These are phyloP conservation scores for Coprinopsis strossmayeri DNA, from an alignment of 768 basidiomycete genomes.

Conservation along the genomic window DNA sequence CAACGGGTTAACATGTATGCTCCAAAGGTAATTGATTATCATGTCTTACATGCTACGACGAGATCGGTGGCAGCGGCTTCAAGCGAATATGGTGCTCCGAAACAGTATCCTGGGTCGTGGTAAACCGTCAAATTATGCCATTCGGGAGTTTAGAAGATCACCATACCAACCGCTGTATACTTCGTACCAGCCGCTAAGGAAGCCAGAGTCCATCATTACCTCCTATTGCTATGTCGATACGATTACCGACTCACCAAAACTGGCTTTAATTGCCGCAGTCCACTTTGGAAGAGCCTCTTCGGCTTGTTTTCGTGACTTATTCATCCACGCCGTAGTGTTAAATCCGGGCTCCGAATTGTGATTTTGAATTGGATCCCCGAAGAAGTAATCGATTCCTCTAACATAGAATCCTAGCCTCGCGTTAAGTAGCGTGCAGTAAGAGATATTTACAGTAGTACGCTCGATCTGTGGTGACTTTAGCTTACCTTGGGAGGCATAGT, in stretches of 20 bases:
- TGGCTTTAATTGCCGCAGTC: slow-evolving; percentile 35
- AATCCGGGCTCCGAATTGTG: slow-evolving; percentile 26
- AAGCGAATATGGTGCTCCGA: slow-evolving; percentile 42
- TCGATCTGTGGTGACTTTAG: too few relatives aligned
- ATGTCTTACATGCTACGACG: slow-evolving; percentile 31
- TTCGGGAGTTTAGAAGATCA: slow-evolving; percentile 14
- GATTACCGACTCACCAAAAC: slow-evolving; percentile 34
- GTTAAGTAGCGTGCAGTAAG: neutral
- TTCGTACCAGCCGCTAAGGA: slow-evolving; percentile 8
- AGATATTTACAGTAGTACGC: too few relatives aligned
- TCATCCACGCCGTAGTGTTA: slow-evolving; percentile 29
- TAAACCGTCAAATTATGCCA: neutral
- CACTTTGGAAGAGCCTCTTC: slow-evolving; percentile 32
- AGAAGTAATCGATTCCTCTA: slow-evolving; percentile 46
- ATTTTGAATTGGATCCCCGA: slow-evolving; percentile 36
- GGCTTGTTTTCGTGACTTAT: slow-evolving; percentile 24
- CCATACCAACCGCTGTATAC: slow-evolving; percentile 29
- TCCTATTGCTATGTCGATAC: too few relatives aligned
- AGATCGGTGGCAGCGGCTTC: slow-evolving; percentile 33
- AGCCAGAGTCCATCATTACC: too few relatives aligned
- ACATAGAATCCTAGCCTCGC: slow-evolving; percentile 36
- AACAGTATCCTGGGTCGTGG: slow-evolving; percentile 38
- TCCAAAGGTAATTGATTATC: neutral
- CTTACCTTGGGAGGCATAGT: slow-evolving; percentile 42
- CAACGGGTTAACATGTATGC: slow-evolving; percentile 9